Base-by-base conservation (phyloP, 176 grass and related monocot species). In the Canna indica region DNA sequence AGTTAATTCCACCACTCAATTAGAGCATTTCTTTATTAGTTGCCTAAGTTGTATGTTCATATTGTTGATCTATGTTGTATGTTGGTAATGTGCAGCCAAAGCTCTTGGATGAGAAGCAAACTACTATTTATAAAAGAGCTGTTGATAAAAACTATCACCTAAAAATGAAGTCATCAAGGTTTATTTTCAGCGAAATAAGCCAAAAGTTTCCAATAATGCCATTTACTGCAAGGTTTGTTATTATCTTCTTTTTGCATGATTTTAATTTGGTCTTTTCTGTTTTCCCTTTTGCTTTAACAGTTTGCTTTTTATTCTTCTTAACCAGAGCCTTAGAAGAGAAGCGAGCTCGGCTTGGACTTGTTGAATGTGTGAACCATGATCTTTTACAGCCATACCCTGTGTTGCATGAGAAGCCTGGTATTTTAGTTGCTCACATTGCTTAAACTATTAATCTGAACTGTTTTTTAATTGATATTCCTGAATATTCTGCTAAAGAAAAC, bases 171-270 rank as follows among this genome's bases (percentile, higher is more conserved):
- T 87, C 95, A 0, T 99, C 95, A 0, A 86, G 89, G 68, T 99
- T 99, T 59, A 99, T 99, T 84, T 99, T 99, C 70, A 99, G 95
- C 76, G 95, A 99, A 77, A 94, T 99, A 66, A 99, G 78, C 57
- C 95, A 99, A 71, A 99, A 99, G 71, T 99, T 94, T 78, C 90
- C 95, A 6, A 89, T 99, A 78, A 99, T 99, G 95, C 95, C 95
- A 46, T 99, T 99, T 69, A 82, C 80, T 76, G 95, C 95, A 9
- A 94, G 95, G 95, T 99, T 70, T 68, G 56, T 36, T 53, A 28
- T 44, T 48, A 63, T 32, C 20, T 47, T 25, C n/a, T 28, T 3
- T 29, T 7, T 59, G 64, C 63, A 70, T 15, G 27, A 48, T 29
- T 42, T 3, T 0, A 20, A 68, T 53, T 39, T 56, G 32, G 44